Evolutionary conservation across 2,329 filamentous ascomycete genomes (phyloP).

Genomic region (Huntiella bhutanensis): DNA sequence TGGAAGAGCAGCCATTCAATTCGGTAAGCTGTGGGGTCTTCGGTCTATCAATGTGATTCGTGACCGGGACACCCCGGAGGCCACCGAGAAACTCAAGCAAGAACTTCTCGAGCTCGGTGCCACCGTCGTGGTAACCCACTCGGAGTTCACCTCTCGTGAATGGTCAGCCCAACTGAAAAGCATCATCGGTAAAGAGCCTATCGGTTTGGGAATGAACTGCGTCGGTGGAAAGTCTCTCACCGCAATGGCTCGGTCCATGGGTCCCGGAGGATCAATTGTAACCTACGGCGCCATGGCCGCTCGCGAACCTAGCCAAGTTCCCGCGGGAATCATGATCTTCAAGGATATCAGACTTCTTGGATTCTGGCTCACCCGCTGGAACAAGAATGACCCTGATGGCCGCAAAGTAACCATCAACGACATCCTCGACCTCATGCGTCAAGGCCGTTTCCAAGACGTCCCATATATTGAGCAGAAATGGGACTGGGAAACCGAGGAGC

Average conservation of each 20-base stretch:
- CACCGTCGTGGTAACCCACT: conserved; percentile 36
- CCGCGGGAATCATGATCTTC: conserved; percentile 79
- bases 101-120: conserved; percentile 38
- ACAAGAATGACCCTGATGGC: conserved; percentile 49
- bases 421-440: conserved; percentile 55
- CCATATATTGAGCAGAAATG: conserved; percentile 70
- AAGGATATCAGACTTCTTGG: conserved; percentile 76
- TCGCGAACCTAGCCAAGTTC: conserved; percentile 63
- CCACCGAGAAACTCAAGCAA: conserved; percentile 38
- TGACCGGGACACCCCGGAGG: conserved; percentile 43
- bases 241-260: conserved; percentile 56
- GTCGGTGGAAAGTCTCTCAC: conserved; percentile 77
- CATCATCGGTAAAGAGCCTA: conserved; percentile 52
- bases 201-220: conserved; percentile 75
- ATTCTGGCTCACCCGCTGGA: conserved; percentile 92
- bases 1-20: conserved; percentile 75
- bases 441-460: conserved; percentile 62
- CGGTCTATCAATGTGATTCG: conserved; percentile 81
- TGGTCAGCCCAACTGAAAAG: conserved; percentile 39
- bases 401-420: conserved; percentile 72
- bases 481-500: conserved; percentile 61
- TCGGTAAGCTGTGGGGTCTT: conserved; percentile 70
- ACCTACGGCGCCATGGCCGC: conserved; percentile 86
- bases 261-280: conserved; percentile 53
- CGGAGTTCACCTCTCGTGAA: conserved; percentile 34